Base-by-base conservation (phyloP, 495 filamentous ascomycete genomes). In the Alectoria sarmentosa region DNA sequence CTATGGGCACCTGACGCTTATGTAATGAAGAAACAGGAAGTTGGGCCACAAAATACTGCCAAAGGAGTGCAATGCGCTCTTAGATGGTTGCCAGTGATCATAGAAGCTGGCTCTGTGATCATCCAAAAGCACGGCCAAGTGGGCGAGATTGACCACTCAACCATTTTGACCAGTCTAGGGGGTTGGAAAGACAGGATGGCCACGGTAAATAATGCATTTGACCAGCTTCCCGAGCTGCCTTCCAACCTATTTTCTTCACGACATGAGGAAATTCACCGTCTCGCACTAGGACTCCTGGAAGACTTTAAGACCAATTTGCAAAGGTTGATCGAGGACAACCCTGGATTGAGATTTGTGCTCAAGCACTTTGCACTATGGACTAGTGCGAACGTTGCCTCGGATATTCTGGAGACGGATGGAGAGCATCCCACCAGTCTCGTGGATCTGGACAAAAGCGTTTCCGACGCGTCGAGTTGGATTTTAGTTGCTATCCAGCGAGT, bases 401-500 rank as follows among this genome's bases (percentile, higher is more conserved):
- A 46, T 21, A 62, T 52, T 13, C 65, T 21, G 56, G 49, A 62
- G 30, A 26, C 9, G 11, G 46, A 66, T 46, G 64, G 66, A 57
- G 52, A 69, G 36, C 55, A 66, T 55, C 44, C 41, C n/a, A 37
- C 77, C 7, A 66, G 73, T 19, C 57, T 79, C 17, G 64, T 74
- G 34, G 69, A 73, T 3, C 80, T 89, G n/a, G 84, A 87, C 49
- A 66, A 78, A 28, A 80, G 76, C 5, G 72, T 90, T n/a, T 79
- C 86, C 14, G 81, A 73, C 5, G 73, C 84, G 26, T 81, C 81
- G 38, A 86, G 90, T 73, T 82, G 83, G 58, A 82, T 91, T 49
- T 82, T 93, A 8, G 84, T 91, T 49, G 85, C 87, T 32, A 78
- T 92, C 17, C 90, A 96, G 66, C 82, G 85, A 66, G 80, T 90